Evolutionary conservation across 108 stramenopile genomes (phyloP), one percentile per base, ranked within the genome.

Genomic region (Nannochloropsis salina): DNA sequence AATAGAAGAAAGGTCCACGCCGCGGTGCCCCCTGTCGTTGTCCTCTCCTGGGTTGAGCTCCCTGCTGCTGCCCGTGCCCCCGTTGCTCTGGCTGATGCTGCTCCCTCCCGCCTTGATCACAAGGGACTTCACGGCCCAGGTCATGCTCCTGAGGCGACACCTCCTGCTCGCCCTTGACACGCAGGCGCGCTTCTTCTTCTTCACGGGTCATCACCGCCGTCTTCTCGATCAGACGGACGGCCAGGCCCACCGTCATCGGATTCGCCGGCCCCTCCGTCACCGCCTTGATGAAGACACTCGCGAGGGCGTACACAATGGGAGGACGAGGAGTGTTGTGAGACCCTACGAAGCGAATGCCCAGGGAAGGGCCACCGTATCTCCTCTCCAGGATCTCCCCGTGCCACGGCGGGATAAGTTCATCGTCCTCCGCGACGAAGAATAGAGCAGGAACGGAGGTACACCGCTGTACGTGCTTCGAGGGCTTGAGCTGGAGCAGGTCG

Each of bases 251-350:
- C 15, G 5, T 0, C 61, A 74, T n/a, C 61, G 61, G n/a, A 8
- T n/a, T n/a, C 61, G 61, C 4, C n/a, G 15, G 20, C 61, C 61
- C n/a, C 8, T 74, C 61, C 15, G 15, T 74, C 8, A 74, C 61
- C n/a, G 61, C 61, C 61, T 74, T 74, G 61, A 74, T n/a, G n/a
- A 74, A 74, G 20, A 74, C 61, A 74, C 61, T 74, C 61, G 61
- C 61, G 20, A 74, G 61, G 2, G 61, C 82, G 8, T 82, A 82
- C 42, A 82, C 82, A 4, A 82, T 21, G 21, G 82, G 20, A 82
- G 82, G 82, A 15, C 82, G 15, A 15, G 42, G 82, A 45, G 20
- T 82, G 44, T 82, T 82, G 21, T 82, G 82, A 5, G 44, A 43
- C 20, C 82, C 82, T 9, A 20, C 44, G 21, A 82, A 82, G 20